Base-by-base conservation (phyloP, 305 asterid species). In the Rubia occidens region DNA sequence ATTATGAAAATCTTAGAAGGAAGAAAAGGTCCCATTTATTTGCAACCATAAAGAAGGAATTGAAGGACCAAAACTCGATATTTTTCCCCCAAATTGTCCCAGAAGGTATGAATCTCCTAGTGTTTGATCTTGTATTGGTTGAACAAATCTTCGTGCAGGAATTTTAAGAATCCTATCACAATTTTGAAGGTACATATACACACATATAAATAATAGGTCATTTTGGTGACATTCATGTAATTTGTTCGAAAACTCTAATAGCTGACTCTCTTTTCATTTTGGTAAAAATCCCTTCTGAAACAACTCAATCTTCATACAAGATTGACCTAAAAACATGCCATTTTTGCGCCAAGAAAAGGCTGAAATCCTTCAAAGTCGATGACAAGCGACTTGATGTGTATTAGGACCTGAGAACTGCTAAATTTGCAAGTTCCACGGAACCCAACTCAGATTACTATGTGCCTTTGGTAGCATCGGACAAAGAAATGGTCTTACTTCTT, bases 321-420 rank as follows among this genome's bases (percentile, higher is more conserved):
- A 84, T 92, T 63, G 95, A 88, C 60, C 90, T 92, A 70, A 86
- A 86, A 78, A 85, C 93, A 0, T 92, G 96, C 96, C 95, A 89
- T 71, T 88, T 89, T 47, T 92, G 96, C 96, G 93, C 93, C 15
- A 89, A 85, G 44, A 89, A 92, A 67, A 96, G 96, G 29, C 55
- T 89, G 3, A 91, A 89, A 66, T 74, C 92, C 1, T 87, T 91
- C 76, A 78, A 53, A 11, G 86, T 88, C 6, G 87, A 79, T 4
- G 91, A 86, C 11, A 74, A 71, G 29, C 81, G 89, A 0, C 79
- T 86, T 6, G 96, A 92, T 66, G 88, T 88, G 21, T 92, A 78
- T 45, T 92, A 96, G 96, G 96, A 92, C 80, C 69, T 92, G 11
- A 70, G 89, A 79, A 29, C 88, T 1, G 93, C 91, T 0, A 82